phyloP scores from a whole-genome alignment of 2,329 filamentous ascomycete species.

The Aspergillus sp. region DNA sequence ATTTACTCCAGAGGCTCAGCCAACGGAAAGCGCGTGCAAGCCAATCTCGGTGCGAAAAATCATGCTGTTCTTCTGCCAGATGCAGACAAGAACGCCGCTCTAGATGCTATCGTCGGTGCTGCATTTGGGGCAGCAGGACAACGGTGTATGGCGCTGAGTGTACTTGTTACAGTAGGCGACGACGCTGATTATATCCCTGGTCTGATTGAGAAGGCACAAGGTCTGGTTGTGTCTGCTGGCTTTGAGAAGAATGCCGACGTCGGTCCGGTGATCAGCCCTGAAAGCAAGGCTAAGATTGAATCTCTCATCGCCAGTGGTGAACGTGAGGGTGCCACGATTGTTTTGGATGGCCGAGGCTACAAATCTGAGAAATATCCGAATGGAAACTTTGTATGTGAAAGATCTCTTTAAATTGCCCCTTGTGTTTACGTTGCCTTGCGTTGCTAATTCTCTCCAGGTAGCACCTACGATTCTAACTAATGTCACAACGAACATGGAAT shows the following conservation, averaged over 20 bases:
- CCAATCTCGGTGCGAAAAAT: constrained; percentile 63
- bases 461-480: constrained; percentile 59
- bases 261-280: constrained; percentile 55
- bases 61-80: constrained; percentile 59
- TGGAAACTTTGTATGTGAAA: no score
- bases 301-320: constrained; percentile 54
- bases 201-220: constrained; percentile 54
- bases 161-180: constrained; percentile 56
- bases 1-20: constrained; percentile 58
- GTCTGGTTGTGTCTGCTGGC: constrained; percentile 52
- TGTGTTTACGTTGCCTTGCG: no score
- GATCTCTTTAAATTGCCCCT: no score
- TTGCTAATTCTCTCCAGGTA: no score
- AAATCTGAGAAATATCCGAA: constrained; percentile 57
- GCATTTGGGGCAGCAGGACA: constrained; percentile 62
- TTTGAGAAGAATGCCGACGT: constrained; percentile 56
- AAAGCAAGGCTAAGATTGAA: constrained; percentile 56
- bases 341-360: constrained; percentile 55
- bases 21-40: constrained; percentile 61
- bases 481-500: constrained; percentile 58
- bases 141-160: constrained; percentile 61
- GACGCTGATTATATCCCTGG: constrained; percentile 58
- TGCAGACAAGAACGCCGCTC: constrained; percentile 59
- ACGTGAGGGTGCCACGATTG: constrained; percentile 56
- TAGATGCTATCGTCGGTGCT: constrained; percentile 58